Base-by-base conservation (phyloP, 768 basidiomycete genomes). In the Mycena filopes region DNA sequence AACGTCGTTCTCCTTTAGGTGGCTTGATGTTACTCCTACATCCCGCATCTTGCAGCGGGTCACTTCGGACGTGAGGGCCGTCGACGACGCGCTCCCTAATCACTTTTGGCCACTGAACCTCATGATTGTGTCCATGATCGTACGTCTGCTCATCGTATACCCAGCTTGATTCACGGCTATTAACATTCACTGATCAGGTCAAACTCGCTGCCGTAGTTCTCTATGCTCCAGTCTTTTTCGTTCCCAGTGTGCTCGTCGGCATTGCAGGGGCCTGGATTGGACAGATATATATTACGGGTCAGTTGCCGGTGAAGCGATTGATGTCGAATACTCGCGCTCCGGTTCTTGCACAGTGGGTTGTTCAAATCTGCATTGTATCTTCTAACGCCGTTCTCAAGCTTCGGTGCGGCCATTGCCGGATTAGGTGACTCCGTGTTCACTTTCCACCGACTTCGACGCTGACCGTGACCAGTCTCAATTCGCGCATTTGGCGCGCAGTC, bases 401-500 rank as follows among this genome's bases (percentile, higher is more conserved):
- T 87, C 68, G 80, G 83, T 13, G 82, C 84, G 9, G 81, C 84
- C 6, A 79, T 86, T 26, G 72, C 78, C 41, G 86, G 86, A 23
- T 55, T 82, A 28, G 68, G 70, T 67, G 9, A 29, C 4, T 41
- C n/a, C 47, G 15, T 29, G 23, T 5, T 33, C n/a, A 23, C 13
- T 21, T 40, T 8, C 7, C 21, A 38, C 8, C 9, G n/a, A 33
- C 6, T 38, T 3, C 20, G 46, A 29, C 21, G 43, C 12, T 38
- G 31, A 28, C 9, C 13, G 25, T 3, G 49, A 4, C 33, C 15
- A 70, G 70, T 67, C 36, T 72, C 83, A 2, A 84, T 87, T 57
- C 75, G 86, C 16, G 86, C 86, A 2, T 87, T 83, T 64, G 80
- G 80, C 7, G 83, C 83, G 13, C 77, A 85, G 71, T 72, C 76